Percentiles rank a stretch among this genome's conserved stretches.
Evolutionary conservation across 768 basidiomycete genomes (phyloP).

Genomic region (Hirschioporus abietinus): DNA sequence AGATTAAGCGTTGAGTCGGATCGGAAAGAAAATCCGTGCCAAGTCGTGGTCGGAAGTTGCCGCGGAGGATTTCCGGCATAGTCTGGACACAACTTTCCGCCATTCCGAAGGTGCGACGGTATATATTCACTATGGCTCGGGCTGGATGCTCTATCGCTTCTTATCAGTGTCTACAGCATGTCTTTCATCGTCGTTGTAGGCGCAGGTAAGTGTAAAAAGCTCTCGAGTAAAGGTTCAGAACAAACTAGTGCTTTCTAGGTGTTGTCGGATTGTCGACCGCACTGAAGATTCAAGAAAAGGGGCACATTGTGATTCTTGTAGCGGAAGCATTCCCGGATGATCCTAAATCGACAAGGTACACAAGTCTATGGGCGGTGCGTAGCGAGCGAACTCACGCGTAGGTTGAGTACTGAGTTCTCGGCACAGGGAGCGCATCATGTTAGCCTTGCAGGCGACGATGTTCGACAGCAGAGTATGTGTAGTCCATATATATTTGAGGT

Average conservation of each 20-base stretch:
- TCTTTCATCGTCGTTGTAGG: neutral
- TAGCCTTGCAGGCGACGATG: slow-evolving; percentile 46
- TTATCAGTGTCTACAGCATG: neutral
- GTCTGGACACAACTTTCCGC: too few relatives aligned
- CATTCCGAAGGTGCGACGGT: neutral
- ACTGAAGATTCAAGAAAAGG: slow-evolving; percentile 58
- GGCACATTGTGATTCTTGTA: slow-evolving; percentile 62
- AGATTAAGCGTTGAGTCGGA: too few relatives aligned
- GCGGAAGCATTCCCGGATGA: slow-evolving; percentile 72
- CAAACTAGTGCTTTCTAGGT: slow-evolving; percentile 33
- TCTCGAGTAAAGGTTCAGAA: too few relatives aligned
- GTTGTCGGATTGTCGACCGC: slow-evolving; percentile 78
- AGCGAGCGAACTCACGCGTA: neutral
- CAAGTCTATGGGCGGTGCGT: slow-evolving; percentile 79
- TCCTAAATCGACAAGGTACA: slow-evolving; percentile 66
- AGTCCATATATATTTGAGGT: neutral
- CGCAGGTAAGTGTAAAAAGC: neutral
- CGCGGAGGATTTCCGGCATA: too few relatives aligned
- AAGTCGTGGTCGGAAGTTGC: too few relatives aligned
- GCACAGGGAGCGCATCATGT: slow-evolving; percentile 80
- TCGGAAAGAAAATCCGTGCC: too few relatives aligned
- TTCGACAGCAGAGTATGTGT: slow-evolving; percentile 48
- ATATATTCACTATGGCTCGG: neutral
- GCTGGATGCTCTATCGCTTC: neutral
- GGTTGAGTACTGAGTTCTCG: neutral